Evolutionary conservation across 192 early-diverging fungal genomes (phyloP).

Genomic region (Phycomyces blakesleeanus): DNA sequence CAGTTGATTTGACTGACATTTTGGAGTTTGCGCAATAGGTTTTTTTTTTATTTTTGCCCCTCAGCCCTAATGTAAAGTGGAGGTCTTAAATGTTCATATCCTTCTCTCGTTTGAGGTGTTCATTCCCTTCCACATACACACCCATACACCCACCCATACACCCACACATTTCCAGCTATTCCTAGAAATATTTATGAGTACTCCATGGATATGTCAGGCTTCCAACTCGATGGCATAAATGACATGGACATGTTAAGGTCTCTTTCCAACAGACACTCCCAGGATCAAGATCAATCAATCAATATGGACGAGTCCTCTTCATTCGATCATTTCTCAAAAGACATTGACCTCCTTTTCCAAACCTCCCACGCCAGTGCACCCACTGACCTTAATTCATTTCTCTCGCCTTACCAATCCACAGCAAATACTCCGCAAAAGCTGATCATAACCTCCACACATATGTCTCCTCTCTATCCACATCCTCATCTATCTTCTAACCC

Average conservation of each 20-base stretch:
- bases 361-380: neutral
- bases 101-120: neutral
- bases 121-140: neutral
- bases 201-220: slow-evolving; percentile 14
- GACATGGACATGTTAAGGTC: slow-evolving; percentile 13
- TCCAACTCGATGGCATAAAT: slow-evolving; percentile 16
- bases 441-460: neutral
- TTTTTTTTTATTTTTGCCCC: neutral
- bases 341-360: slow-evolving; percentile 11
- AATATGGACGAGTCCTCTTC: neutral
- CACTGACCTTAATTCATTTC: slow-evolving; percentile 2
- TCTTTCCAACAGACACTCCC: slow-evolving; percentile 2
- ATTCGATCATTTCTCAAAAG: neutral
- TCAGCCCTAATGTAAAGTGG: slow-evolving; percentile 1
- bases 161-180: neutral
- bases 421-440: neutral
- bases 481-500: neutral
- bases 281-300: neutral
- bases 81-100: neutral
- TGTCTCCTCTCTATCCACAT: neutral
- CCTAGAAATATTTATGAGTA: neutral
- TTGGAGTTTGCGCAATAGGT: neutral
- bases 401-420: neutral
- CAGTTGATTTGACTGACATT: slow-evolving; percentile 21
- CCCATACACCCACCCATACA: neutral